Base-by-base conservation (phyloP, 495 filamentous ascomycete genomes). In the Penicillium samsonianum region DNA sequence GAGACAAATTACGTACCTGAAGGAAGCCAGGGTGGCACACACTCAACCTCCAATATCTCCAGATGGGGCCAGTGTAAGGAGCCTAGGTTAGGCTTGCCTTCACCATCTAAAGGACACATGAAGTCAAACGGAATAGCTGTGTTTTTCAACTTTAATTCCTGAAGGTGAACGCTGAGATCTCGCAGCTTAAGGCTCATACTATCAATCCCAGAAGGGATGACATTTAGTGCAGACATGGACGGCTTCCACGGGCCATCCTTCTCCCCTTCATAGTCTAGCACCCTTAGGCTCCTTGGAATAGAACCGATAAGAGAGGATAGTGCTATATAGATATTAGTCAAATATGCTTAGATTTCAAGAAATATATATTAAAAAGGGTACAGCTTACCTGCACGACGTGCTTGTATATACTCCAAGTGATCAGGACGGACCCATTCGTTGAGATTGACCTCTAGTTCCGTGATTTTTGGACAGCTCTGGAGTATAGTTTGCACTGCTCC, bases 381-480 rank as follows among this genome's bases (percentile, higher is more conserved):
- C 31, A 19, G 44, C 44, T 47, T 47, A 47, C n/a, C 44, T 47
- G 26, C 16, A 19, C 44, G 23, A 19, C 44, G 44, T 30, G 8
- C 10, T 47, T 47, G 26, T 17, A 47, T n/a, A 30, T 47, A 47
- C 26, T 47, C 25, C 16, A 47, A 5, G 44, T 47, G 44, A 16
- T 47, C 44, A 2, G 44, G 44, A 28, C 44, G 44, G 25, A 47
- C 26, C 44, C 44, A 47, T 47, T 47, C 44, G 26, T 47, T 17
- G n/a, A 47, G 25, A 47, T 47, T 30, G 9, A 47, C 16, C 44
- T 31, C 5, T 19, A 47, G 23, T 31, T 47, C 25, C 9, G 14
- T 14, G 16, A 47, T n/a, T 30, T 47, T 31, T 23, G 44, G 44
- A 23, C 44, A 47, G 44, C 23, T 12, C 31, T 47, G 44, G 9